These are phyloP conservation scores for Excoecaria agallocha DNA, from an alignment of 345 rosid species.

Conservation along the genomic window DNA sequence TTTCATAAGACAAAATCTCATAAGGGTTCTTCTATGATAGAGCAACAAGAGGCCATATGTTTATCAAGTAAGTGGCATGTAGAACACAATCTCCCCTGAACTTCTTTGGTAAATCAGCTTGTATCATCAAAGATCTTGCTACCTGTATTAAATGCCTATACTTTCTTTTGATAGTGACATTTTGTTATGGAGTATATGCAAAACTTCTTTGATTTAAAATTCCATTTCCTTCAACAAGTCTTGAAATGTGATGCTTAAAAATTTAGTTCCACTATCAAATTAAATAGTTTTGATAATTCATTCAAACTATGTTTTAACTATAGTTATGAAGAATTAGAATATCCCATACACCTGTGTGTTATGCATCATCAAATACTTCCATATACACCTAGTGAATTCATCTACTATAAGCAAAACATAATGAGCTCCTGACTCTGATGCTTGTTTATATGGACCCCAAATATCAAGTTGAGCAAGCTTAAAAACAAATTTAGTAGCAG, in stretches of 20 bases:
- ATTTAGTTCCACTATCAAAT: not conserved
- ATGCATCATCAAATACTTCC: not conserved
- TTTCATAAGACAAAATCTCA: not conserved
- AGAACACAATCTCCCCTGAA: not conserved
- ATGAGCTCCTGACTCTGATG: not conserved
- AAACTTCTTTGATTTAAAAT: not conserved
- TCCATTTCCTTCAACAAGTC: not conserved
- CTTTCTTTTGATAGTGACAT: not conserved
- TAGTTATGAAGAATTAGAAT: not conserved
- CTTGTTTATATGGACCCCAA: not conserved
- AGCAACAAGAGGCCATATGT: not conserved
- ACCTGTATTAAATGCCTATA: not conserved
- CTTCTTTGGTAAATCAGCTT: not conserved
- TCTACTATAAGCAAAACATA: not conserved
- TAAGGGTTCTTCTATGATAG: not conserved
- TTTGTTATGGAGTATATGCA: not conserved
- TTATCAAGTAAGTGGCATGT: not conserved
- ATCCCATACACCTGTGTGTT: not conserved
- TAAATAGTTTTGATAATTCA: no score
- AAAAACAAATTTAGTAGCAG: not conserved
- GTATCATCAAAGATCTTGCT: not conserved
- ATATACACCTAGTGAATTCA: not conserved
- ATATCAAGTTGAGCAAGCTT: not conserved
- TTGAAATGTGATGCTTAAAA: not conserved
- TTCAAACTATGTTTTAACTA: not conserved